phyloP scores from a whole-genome alignment of 257 asterid genomes.

The Cordia subcordata region DNA sequence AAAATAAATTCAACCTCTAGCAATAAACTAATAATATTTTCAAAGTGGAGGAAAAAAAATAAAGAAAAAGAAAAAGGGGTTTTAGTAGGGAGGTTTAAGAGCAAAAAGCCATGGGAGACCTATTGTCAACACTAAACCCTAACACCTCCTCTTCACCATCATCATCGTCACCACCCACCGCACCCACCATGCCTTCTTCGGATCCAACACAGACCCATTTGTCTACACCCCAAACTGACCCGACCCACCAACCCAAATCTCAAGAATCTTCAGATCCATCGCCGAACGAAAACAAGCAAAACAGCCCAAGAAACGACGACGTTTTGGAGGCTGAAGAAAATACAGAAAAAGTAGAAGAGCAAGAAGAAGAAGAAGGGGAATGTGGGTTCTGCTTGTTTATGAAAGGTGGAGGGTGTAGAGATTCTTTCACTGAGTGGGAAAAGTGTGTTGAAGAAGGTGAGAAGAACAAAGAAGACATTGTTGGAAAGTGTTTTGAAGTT shows the following conservation, averaged over 20 bases:
- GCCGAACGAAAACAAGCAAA: not conserved
- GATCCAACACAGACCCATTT: not conserved
- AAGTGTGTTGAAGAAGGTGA: slow-evolving; percentile 58
- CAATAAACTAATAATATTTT: not conserved
- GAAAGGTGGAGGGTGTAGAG: slow-evolving; percentile 69
- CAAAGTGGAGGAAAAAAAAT: not conserved
- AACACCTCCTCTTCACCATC: not conserved
- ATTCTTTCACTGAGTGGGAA: slow-evolving; percentile 46
- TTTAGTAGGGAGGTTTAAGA: not conserved
- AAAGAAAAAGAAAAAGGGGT: not conserved
- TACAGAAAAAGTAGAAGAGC: slow-evolving; percentile 17
- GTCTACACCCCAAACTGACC: not conserved
- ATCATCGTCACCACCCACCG: not conserved
- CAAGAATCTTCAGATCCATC: not conserved
- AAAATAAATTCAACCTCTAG: not conserved
- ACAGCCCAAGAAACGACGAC: not conserved
- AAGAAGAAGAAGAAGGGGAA: slow-evolving; percentile 47
- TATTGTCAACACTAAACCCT: not conserved
- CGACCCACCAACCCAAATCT: not conserved
- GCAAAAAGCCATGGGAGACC: not conserved
- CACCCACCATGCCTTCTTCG: not conserved
- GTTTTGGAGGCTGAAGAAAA: not conserved
- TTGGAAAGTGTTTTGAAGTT: slow-evolving; percentile 45
- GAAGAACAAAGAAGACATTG: slow-evolving; percentile 45
- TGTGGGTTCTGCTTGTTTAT: slow-evolving; percentile 66